phyloP scores from a whole-genome alignment of 2,329 filamentous ascomycete species.

The Diplodia sapinea region DNA sequence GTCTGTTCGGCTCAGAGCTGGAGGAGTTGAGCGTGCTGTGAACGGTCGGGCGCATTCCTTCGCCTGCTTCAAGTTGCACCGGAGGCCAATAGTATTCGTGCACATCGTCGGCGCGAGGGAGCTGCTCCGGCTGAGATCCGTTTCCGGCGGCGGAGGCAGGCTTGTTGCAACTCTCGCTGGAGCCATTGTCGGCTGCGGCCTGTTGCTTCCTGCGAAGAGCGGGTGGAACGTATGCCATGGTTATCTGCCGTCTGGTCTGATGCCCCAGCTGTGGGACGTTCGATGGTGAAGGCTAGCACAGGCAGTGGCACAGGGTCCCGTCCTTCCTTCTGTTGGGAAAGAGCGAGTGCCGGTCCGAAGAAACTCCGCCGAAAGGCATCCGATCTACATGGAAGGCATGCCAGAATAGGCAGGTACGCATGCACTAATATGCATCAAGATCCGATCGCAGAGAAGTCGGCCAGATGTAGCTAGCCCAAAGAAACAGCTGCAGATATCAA shows the following conservation, averaged over 20 bases:
- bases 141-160: neutral
- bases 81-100: slow-evolving; percentile 23
- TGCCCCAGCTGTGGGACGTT: neutral
- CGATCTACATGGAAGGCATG: neutral
- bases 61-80: neutral
- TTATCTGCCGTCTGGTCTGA: neutral
- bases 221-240: slow-evolving; percentile 26
- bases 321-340: neutral
- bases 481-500: neutral
- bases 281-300: too few relatives aligned
- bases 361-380: neutral
- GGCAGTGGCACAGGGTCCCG: too few relatives aligned
- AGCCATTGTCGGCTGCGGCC: neutral
- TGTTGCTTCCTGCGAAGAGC: slow-evolving; percentile 23
- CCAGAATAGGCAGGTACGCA: neutral
- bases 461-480: neutral
- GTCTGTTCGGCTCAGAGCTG: slow-evolving; percentile 33
- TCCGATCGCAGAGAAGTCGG: neutral
- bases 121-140: neutral
- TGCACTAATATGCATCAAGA: neutral
- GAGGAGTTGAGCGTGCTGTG: slow-evolving; percentile 34
- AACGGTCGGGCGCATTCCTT: neutral
- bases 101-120: slow-evolving; percentile 20
- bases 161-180: neutral
- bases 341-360: slow-evolving; percentile 1